These are phyloP conservation scores for Saccharomycopsis sp. DNA, from an alignment of 805 yeast species.

Conservation along the genomic window DNA sequence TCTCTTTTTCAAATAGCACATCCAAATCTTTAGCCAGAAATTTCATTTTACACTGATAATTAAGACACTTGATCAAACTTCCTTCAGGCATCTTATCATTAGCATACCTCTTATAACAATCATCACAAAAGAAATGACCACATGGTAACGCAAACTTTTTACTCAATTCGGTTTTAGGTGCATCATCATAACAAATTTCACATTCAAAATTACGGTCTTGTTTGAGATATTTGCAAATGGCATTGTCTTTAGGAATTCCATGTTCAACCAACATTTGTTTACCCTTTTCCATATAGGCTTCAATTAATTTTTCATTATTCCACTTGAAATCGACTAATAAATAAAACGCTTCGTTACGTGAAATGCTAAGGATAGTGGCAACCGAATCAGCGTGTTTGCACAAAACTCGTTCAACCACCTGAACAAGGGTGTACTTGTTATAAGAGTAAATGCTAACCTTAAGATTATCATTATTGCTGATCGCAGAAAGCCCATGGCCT, in stretches of 20 bases:
- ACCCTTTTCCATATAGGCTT: constrained; percentile 43
- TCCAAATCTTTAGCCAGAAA: constrained; percentile 39
- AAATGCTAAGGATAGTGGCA: constrained; percentile 32
- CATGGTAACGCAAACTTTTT: constrained; percentile 43
- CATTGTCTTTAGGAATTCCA: constrained; percentile 26
- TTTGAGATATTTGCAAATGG: constrained; percentile 20
- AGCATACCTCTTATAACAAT: constrained; percentile 62
- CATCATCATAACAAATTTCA: constrained; percentile 65
- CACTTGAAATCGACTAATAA: constrained; percentile 45
- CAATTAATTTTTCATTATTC: constrained; percentile 54
- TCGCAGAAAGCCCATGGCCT: neutral
- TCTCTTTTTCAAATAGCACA: constrained; percentile 24
- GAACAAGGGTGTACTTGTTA: constrained; percentile 25
- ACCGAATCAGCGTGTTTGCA: constrained; percentile 30
- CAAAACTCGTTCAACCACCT: constrained; percentile 24
- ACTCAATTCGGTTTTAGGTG: constrained; percentile 25
- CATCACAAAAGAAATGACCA: constrained; percentile 60
- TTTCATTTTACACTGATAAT: constrained; percentile 41
- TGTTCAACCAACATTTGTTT: constrained; percentile 29
- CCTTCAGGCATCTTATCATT: constrained; percentile 37
- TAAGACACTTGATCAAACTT: constrained; percentile 57
- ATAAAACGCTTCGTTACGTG: constrained; percentile 34
- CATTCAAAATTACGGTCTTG: constrained; percentile 38
- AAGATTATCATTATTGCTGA: constrained; percentile 14
- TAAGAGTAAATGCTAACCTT: constrained; percentile 24